Evolutionary conservation across 352 stramenopile genomes (phyloP).

Genomic region (Halophytophthora polymorphica): DNA sequence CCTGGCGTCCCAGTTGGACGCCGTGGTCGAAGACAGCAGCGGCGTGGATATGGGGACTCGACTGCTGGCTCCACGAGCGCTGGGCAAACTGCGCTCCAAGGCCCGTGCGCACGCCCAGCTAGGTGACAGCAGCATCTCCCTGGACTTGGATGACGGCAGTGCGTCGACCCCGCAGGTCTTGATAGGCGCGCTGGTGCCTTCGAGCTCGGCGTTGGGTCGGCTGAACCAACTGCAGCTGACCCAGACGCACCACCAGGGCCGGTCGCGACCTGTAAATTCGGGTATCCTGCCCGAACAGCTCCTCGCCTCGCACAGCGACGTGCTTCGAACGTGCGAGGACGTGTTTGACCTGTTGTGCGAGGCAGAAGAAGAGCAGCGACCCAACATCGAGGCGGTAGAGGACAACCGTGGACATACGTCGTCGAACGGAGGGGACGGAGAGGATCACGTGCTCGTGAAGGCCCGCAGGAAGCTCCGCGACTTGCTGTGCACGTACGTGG

Average conservation of each 20-base stretch:
- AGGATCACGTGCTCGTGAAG: conserved; percentile 18
- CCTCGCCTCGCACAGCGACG: conserved; percentile 21
- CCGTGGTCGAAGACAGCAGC: conserved; percentile 9
- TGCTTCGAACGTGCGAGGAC: conserved; percentile 44
- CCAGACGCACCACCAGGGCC: conserved; percentile 5
- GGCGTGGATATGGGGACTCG: conserved; percentile 4
- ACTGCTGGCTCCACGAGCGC: conserved; percentile 12
- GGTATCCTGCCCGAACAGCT: conserved; percentile 26
- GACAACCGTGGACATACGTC: conserved; percentile 1
- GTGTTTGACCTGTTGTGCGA: conserved; percentile 64
- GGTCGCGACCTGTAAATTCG: conserved; percentile 14
- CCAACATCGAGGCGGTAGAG: conserved; percentile 6
- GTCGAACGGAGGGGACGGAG: conserved; percentile 9
- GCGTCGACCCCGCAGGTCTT: conserved; percentile 51
- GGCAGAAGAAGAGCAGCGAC: conserved; percentile 21
- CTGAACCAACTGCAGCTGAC: conserved; percentile 18
- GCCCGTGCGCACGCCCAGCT: conserved; percentile 16
- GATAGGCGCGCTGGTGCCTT: conserved; percentile 28
- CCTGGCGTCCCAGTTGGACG: conserved; percentile 14
- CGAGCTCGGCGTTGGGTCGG: conserved; percentile 15
- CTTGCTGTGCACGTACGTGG: conserved; percentile 39
- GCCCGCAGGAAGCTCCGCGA: conserved; percentile 26
- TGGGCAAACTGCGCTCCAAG: conserved; percentile 14
- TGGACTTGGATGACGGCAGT: not conserved
- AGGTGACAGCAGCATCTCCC: conserved; percentile 8